These are phyloP conservation scores for Echium plantagineum DNA, from an alignment of 257 asterid species.

Conservation along the genomic window DNA sequence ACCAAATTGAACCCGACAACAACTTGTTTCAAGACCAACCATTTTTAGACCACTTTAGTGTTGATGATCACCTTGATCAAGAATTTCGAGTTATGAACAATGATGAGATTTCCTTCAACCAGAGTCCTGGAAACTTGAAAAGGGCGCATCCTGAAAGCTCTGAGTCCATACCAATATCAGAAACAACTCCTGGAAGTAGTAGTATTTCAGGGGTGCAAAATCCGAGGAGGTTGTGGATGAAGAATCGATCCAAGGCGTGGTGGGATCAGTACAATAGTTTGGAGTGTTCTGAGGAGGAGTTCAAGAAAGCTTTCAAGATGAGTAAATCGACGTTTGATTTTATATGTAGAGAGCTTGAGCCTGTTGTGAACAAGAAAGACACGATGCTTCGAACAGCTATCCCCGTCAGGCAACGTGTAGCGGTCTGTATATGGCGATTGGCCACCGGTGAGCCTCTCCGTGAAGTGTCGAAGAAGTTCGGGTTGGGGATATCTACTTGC, in stretches of 20 bases:
- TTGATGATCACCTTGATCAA: background rate
- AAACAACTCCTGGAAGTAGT: background rate
- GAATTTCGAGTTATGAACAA: background rate
- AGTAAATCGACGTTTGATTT: conserved; percentile 53
- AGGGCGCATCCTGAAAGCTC: background rate
- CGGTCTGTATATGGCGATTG: conserved; percentile 74
- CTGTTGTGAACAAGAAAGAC: conserved; percentile 56
- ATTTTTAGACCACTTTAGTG: background rate
- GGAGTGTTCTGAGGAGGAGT: conserved; percentile 63
- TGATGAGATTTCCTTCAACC: background rate
- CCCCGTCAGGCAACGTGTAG: conserved; percentile 85
- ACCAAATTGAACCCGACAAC: conserved; percentile 7
- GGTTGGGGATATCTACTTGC: conserved; percentile 85
- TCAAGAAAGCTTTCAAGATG: conserved; percentile 56
- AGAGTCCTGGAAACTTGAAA: background rate
- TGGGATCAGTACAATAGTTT: conserved; percentile 65
- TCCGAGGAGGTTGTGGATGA: conserved; percentile 71
- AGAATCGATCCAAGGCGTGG: conserved; percentile 70
- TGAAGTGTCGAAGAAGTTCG: conserved; percentile 68
- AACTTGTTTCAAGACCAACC: background rate
- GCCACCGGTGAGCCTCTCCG: conserved; percentile 94
- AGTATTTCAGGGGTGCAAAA: background rate
- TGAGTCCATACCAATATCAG: background rate
- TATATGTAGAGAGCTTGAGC: conserved; percentile 57
- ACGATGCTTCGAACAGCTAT: conserved; percentile 83